Conservation (phyloP, 176 grass and related monocot genomes). For the Otatea glauca region DNA sequence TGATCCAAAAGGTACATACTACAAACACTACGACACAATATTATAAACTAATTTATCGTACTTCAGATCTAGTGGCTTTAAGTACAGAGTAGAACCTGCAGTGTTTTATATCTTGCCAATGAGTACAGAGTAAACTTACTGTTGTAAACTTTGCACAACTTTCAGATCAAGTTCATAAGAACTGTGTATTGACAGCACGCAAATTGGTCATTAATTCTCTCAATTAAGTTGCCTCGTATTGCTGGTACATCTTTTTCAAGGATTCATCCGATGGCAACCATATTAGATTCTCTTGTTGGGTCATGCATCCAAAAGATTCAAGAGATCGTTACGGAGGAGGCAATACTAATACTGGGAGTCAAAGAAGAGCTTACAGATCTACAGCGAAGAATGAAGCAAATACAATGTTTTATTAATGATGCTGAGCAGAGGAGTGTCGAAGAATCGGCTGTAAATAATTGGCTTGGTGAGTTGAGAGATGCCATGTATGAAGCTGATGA, state of each 20-base stretch:
- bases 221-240: no score
- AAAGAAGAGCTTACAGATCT: not conserved
- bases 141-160: not conserved
- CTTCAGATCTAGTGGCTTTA: not conserved
- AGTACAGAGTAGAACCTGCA: not conserved
- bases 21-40: no score
- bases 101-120: not conserved
- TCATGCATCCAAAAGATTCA: not conserved
- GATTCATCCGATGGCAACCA: not conserved
- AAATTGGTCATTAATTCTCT: not conserved
- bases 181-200: not conserved
- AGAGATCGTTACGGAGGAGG: not conserved
- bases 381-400: not conserved
- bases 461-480: not conserved
- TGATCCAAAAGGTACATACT: no score
- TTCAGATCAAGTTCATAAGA: not conserved
- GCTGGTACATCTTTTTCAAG: not conserved
- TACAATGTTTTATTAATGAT: not conserved
- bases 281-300: not conserved
- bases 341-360: not conserved
- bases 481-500: not conserved
- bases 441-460: not conserved
- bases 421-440: not conserved
- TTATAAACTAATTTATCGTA: no score
- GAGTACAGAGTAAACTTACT: not conserved